Conservation (phyloP, 257 asterid genomes). For the Fraxinus americana region DNA sequence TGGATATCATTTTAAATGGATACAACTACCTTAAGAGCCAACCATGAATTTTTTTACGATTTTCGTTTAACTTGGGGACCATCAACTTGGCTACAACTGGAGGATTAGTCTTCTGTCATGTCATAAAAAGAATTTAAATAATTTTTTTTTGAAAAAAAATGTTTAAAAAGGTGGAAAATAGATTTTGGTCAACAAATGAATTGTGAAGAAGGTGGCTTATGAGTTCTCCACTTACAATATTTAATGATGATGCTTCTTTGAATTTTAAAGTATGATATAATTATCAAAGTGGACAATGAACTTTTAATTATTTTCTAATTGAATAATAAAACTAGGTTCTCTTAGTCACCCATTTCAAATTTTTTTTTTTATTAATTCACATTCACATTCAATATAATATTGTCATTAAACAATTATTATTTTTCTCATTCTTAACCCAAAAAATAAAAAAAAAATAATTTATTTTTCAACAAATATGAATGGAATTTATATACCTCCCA, state of each 20-base stretch:
- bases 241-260: conserved; percentile 34
- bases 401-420: conserved; percentile 9
- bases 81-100: too few species aligned
- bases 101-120: not conserved
- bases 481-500: not conserved
- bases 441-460: not conserved
- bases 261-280: conserved; percentile 15
- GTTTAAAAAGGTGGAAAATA: conserved; percentile 25
- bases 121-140: not conserved
- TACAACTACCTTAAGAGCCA: too few species aligned
- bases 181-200: conserved; percentile 38
- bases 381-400: conserved; percentile 8
- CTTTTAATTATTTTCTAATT: conserved; percentile 9
- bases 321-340: conserved; percentile 18
- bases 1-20: too few species aligned
- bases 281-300: conserved; percentile 45
- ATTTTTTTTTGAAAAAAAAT: not conserved
- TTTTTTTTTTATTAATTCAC: not conserved
- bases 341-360: conserved; percentile 22
- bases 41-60: too few species aligned
- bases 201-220: conserved; percentile 57
- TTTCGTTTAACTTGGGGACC: too few species aligned
- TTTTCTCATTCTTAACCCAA: not conserved
- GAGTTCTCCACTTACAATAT: conserved; percentile 41
- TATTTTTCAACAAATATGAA: not conserved